phyloP scores from a whole-genome alignment of 139 green algal species.

The Closterium sp. region DNA sequence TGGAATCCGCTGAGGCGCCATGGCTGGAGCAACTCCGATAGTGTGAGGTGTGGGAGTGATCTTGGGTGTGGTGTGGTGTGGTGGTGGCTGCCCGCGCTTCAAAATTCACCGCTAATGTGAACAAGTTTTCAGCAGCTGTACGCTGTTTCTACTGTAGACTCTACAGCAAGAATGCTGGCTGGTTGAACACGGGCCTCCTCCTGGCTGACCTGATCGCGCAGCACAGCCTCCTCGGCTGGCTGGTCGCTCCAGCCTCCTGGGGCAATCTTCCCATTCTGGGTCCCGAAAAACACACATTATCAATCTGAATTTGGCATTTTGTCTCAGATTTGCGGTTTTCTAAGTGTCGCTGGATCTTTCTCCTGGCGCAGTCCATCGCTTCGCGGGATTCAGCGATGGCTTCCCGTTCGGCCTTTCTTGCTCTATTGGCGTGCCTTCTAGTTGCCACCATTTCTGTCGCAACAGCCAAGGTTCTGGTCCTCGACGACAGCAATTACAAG shows the following conservation, averaged over 20 bases:
- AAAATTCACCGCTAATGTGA: background rate
- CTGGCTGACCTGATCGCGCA: background rate
- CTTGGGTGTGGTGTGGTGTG: background rate
- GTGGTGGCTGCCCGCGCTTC: background rate
- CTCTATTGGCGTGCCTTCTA: background rate
- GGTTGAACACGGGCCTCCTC: no score
- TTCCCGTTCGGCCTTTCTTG: background rate
- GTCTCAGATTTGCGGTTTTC: no score
- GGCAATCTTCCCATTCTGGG: no score
- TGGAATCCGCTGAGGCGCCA: background rate
- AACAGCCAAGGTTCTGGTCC: background rate
- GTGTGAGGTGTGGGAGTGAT: background rate
- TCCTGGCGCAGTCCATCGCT: no score
- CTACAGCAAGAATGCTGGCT: background rate
- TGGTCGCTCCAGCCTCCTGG: no score
- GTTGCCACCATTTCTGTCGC: background rate
- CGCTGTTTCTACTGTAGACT: background rate
- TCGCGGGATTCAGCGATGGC: background rate
- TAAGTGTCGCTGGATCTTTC: no score
- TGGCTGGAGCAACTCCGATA: background rate
- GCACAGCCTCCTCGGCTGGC: no score
- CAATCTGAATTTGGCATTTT: no score
- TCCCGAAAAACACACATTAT: no score
- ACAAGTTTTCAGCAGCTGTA: background rate
- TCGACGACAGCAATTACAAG: background rate